phyloP scores from a whole-genome alignment of 208 protist species.

The Endotrypanum monterogeii region DNA sequence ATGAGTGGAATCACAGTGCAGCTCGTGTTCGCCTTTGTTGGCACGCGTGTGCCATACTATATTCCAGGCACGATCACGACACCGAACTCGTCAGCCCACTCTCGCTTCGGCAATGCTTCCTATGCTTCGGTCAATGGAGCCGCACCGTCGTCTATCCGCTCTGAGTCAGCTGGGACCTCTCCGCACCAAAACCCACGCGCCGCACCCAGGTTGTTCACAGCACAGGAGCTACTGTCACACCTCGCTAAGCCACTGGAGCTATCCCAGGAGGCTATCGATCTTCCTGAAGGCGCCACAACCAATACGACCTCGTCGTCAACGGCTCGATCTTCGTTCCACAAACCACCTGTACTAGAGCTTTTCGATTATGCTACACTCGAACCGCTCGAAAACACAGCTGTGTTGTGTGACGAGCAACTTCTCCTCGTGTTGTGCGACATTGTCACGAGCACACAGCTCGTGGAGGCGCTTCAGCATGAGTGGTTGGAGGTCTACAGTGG shows the following conservation, averaged over 20 bases:
- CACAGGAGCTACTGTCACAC: slow-evolving; percentile 20
- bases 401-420: slow-evolving; percentile 20
- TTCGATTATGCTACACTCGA: slow-evolving; percentile 20
- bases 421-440: slow-evolving; percentile 30
- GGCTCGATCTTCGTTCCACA: background rate
- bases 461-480: slow-evolving; percentile 34
- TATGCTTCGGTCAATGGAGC: slow-evolving; percentile 3
- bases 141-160: slow-evolving; percentile 11
- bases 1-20: slow-evolving; percentile 31
- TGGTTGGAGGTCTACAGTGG: slow-evolving; percentile 33
- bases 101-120: slow-evolving; percentile 7
- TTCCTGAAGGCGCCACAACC: background rate
- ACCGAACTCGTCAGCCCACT: slow-evolving; percentile 5
- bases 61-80: slow-evolving; percentile 2
- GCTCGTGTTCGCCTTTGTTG: slow-evolving; percentile 35
- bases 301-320: background rate
- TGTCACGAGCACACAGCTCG: slow-evolving; percentile 13
- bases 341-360: slow-evolving; percentile 15
- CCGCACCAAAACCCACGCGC: slow-evolving; percentile 6
- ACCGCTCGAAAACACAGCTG: slow-evolving; percentile 19
- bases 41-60: slow-evolving; percentile 30
- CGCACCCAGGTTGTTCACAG: background rate
- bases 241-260: slow-evolving; percentile 4
- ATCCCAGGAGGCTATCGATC: background rate
- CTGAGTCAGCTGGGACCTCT: slow-evolving; percentile 14